These are phyloP conservation scores for Zygotorulaspora danielsina DNA, from an alignment of 805 yeast species.

Conservation along the genomic window DNA sequence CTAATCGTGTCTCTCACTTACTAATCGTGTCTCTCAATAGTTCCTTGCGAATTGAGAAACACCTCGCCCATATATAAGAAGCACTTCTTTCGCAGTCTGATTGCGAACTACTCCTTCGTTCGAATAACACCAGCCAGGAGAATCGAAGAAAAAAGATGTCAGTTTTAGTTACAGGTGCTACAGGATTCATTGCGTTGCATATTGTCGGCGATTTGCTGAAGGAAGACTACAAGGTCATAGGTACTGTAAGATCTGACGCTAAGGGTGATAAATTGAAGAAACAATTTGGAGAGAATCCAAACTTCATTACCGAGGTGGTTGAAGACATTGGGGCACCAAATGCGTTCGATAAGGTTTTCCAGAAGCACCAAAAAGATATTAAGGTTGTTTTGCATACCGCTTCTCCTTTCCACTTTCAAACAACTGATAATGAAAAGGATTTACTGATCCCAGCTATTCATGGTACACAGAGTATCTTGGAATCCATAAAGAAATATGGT, in stretches of 20 bases:
- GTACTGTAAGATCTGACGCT: slow-evolving; percentile 41
- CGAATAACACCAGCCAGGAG: no score
- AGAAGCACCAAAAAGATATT: slow-evolving; percentile 46
- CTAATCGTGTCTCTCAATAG: no score
- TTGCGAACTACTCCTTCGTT: no score
- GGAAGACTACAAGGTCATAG: slow-evolving; percentile 42
- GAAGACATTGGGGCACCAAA: slow-evolving; percentile 43
- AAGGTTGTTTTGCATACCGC: slow-evolving; percentile 57
- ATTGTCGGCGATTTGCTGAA: slow-evolving; percentile 37
- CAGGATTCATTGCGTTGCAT: slow-evolving; percentile 49
- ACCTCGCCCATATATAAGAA: no score
- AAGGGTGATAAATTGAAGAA: slow-evolving; percentile 36
- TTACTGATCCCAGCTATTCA: slow-evolving; percentile 52
- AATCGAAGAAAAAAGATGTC: slow-evolving; percentile 3
- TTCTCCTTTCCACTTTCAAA: slow-evolving; percentile 49
- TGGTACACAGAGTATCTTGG: slow-evolving; percentile 51
- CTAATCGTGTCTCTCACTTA: no score
- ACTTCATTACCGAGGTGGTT: slow-evolving; percentile 44
- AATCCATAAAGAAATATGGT: slow-evolving; percentile 43
- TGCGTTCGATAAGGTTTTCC: slow-evolving; percentile 45
- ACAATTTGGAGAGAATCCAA: slow-evolving; percentile 30
- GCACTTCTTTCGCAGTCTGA: no score
- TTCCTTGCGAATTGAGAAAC: no score
- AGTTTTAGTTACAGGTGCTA: slow-evolving; percentile 47
- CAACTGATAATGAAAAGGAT: slow-evolving; percentile 44